Evolutionary conservation across 2,329 filamentous ascomycete species (phyloP).

Genomic region (Cladobotryum mycophilum): DNA sequence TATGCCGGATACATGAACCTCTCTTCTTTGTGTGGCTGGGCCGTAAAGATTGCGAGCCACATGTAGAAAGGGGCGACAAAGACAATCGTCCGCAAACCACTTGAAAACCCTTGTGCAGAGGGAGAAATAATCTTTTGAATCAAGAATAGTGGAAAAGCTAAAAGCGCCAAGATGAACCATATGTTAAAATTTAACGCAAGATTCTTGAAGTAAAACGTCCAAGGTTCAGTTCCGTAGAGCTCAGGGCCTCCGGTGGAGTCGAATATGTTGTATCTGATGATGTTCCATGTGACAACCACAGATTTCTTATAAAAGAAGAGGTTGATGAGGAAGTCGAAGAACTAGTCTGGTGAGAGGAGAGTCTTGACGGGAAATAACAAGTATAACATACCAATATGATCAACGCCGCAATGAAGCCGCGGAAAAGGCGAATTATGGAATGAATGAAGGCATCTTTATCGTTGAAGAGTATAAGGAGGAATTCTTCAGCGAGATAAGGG

Average conservation of each 20-base stretch:
- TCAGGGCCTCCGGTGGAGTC: conserved; percentile 75
- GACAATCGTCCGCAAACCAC: conserved; percentile 66
- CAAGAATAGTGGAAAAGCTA: conserved; percentile 67
- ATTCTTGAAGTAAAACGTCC: conserved; percentile 95
- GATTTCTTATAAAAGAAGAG: conserved; percentile 78
- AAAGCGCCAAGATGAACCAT: conserved; percentile 78
- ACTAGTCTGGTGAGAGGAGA: conserved; percentile 35
- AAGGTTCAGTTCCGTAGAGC: conserved; percentile 92
- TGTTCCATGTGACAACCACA: conserved; percentile 79
- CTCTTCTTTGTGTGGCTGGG: conserved; percentile 96
- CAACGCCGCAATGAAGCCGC: conserved; percentile 61
- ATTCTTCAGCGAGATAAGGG: conserved; percentile 76
- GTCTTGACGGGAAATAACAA: not conserved
- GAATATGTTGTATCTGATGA: conserved; percentile 93
- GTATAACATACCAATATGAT: conserved; percentile 57
- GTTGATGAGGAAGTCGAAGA: conserved; percentile 65
- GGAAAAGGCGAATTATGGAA: conserved; percentile 53
- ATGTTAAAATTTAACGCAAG: conserved; percentile 90
- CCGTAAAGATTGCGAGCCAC: conserved; percentile 86
- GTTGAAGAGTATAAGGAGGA: conserved; percentile 49
- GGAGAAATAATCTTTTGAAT: conserved; percentile 62
- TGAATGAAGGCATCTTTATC: conserved; percentile 55
- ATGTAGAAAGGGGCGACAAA: conserved; percentile 86
- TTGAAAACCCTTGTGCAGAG: conserved; percentile 58
- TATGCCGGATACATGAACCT: conserved; percentile 98